Conservation (phyloP, 495 filamentous ascomycete genomes). For the Neurospora sublineolata region DNA sequence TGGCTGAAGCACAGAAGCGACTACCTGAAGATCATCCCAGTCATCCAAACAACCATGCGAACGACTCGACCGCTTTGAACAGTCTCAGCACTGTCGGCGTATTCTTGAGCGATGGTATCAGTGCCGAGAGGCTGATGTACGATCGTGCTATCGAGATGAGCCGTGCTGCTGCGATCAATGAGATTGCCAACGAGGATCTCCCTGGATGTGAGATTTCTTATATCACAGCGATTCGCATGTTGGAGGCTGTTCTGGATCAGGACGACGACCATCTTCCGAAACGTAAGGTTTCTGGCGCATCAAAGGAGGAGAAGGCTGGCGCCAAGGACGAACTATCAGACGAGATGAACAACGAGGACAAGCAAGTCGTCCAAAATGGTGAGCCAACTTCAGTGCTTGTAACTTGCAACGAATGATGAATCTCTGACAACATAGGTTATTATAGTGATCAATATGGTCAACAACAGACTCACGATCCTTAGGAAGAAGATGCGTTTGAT, state of each 20-base stretch:
- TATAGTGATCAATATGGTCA: conserved; percentile 38
- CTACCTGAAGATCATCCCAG: conserved; percentile 76
- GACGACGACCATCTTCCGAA: conserved; percentile 57
- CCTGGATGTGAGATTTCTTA: conserved; percentile 86
- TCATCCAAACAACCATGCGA: conserved; percentile 63
- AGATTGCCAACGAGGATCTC: conserved; percentile 85
- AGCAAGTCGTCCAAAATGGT: conserved; percentile 61
- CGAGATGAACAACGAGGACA: conserved; percentile 61
- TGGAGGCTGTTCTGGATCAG: conserved; percentile 84
- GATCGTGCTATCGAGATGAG: conserved; percentile 96
- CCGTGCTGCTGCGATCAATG: conserved; percentile 82
- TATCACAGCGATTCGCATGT: conserved; percentile 78
- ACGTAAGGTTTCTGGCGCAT: conserved; percentile 24
- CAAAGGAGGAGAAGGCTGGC: conserved; percentile 31
- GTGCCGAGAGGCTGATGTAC: conserved; percentile 95
- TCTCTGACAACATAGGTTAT: conserved; percentile 5
- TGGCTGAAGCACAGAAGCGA: conserved; percentile 75
- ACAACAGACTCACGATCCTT: conserved; percentile 24
- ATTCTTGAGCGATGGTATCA: conserved; percentile 58
- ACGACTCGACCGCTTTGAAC: conserved; percentile 36
- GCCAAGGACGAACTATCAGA: conserved; percentile 36
- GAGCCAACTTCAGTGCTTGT: conserved; percentile 1
- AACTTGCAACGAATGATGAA: background rate
- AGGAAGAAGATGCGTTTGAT: conserved; percentile 36
- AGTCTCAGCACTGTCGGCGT: conserved; percentile 47